Evolutionary conservation across 345 rosid species (phyloP).

Genomic region (Sisymbrium altissimum): DNA sequence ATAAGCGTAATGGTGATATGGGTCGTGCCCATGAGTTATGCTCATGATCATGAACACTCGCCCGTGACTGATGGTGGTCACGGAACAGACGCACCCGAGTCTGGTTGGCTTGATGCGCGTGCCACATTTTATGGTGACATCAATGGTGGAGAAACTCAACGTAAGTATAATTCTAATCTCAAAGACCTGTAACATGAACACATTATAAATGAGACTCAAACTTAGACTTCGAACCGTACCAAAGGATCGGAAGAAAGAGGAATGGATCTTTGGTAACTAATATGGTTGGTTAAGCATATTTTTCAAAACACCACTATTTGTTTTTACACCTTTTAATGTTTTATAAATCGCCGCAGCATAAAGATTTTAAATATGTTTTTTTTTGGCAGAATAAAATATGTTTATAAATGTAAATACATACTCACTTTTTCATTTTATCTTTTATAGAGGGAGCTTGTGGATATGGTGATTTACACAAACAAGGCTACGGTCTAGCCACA

Average conservation of each 20-base stretch:
- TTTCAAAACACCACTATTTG: not conserved
- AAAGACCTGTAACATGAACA: not conserved
- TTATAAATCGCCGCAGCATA: not conserved
- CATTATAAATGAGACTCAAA: not conserved
- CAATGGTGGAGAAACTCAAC: conserved; percentile 23
- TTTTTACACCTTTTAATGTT: not conserved
- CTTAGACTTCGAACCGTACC: not conserved
- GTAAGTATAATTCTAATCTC: not conserved
- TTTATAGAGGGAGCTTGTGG: conserved; percentile 53
- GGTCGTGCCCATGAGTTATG: conserved; percentile 2
- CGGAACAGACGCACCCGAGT: not conserved
- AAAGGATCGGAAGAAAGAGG: too few species aligned
- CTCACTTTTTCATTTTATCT: not conserved
- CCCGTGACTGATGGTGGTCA: not conserved
- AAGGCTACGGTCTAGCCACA: conserved; percentile 48
- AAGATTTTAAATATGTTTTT: not conserved
- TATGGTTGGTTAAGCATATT: not conserved
- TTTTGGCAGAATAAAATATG: too few species aligned
- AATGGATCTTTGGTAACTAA: too few species aligned
- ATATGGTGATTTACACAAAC: conserved; percentile 48
- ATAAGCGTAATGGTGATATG: conserved; percentile 3
- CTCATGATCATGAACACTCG: not conserved
- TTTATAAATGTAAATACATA: too few species aligned
- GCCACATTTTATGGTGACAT: conserved; percentile 32
- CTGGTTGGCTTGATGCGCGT: conserved; percentile 10